phyloP scores from a whole-genome alignment of 2,329 filamentous ascomycete genomes.

The Trichoderma asperellum region DNA sequence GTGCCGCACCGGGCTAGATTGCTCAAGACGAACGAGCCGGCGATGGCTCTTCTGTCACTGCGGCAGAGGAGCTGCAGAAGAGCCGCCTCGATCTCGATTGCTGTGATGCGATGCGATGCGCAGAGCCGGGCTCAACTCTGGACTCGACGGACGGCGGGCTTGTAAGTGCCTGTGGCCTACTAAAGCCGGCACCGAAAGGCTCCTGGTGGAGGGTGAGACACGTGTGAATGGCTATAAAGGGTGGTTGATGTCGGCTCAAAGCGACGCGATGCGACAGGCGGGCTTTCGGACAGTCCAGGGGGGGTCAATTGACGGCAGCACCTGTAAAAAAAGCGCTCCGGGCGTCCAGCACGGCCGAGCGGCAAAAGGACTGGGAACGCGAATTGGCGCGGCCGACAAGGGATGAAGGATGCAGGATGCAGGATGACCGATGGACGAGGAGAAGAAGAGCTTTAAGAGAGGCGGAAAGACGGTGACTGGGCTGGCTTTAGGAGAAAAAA shows the following conservation, averaged over 20 bases:
- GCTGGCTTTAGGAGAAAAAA: slow-evolving; percentile 20
- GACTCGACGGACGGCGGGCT: slow-evolving; percentile 9
- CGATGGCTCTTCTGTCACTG: slow-evolving; percentile 8
- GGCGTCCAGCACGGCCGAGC: not conserved
- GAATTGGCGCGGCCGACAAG: slow-evolving; percentile 1
- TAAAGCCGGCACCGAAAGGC: slow-evolving; percentile 10
- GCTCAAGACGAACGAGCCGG: not conserved
- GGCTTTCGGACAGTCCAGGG: slow-evolving; percentile 7
- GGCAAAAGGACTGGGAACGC: not conserved
- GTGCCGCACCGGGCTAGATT: slow-evolving; percentile 19
- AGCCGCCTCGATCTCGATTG: slow-evolving; percentile 10
- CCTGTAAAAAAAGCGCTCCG: not conserved
- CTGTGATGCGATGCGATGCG: not conserved
- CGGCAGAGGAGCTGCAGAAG: slow-evolving; percentile 15
- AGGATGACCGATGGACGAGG: not conserved
- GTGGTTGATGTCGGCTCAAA: slow-evolving; percentile 27
- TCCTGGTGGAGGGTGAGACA: slow-evolving; percentile 30
- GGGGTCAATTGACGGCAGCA: slow-evolving; percentile 28
- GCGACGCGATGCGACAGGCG: slow-evolving; percentile 29
- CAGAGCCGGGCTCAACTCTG: slow-evolving; percentile 2
- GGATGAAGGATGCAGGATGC: not conserved
- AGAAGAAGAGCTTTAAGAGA: not conserved
- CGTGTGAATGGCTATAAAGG: slow-evolving; percentile 31
- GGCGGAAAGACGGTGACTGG: slow-evolving; percentile 24
- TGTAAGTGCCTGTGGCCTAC: slow-evolving; percentile 8